Evolutionary conservation across 441 rosid genomes (phyloP).

Genomic region (Arabidopsis hybrid): DNA sequence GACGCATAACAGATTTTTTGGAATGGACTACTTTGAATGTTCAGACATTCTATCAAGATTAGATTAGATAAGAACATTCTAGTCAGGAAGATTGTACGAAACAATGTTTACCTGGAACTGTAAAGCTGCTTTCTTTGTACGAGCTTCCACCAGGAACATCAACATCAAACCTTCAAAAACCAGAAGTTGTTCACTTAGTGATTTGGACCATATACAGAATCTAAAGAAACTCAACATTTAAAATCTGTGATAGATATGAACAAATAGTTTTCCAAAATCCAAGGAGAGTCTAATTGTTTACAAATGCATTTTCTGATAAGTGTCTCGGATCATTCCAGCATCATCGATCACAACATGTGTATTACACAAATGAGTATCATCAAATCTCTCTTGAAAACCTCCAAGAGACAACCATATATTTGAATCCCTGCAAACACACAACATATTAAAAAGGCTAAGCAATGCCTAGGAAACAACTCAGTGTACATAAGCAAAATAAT

Average conservation of each 20-base stretch:
- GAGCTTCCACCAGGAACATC: slow-evolving; percentile 92
- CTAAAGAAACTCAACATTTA: not conserved
- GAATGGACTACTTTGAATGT: not conserved
- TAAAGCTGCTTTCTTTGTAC: slow-evolving; percentile 86
- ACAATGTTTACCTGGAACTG: slow-evolving; percentile 77
- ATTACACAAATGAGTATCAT: slow-evolving; percentile 75
- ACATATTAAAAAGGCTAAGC: slow-evolving; percentile 4
- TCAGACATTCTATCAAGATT: not conserved
- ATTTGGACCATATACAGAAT: not conserved
- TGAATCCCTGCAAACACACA: slow-evolving; percentile 63
- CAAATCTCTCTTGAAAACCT: slow-evolving; percentile 93
- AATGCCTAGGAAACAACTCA: not conserved
- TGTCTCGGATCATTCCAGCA: slow-evolving; percentile 70
- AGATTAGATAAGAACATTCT: not conserved
- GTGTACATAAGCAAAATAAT: not conserved
- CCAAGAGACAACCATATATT: slow-evolving; percentile 93
- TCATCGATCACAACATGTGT: slow-evolving; percentile 91
- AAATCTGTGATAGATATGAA: not conserved
- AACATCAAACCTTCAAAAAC: slow-evolving; percentile 82
- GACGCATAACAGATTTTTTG: not conserved
- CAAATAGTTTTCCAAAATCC: not conserved
- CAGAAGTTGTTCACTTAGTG: not conserved
- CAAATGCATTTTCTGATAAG: slow-evolving; percentile 85
- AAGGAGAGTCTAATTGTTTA: slow-evolving; percentile 37
- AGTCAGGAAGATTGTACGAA: slow-evolving; percentile 6